Evolutionary conservation across 371 early-diverging fungal genomes (phyloP).

Genomic region (Amoeboradix gromovi): DNA sequence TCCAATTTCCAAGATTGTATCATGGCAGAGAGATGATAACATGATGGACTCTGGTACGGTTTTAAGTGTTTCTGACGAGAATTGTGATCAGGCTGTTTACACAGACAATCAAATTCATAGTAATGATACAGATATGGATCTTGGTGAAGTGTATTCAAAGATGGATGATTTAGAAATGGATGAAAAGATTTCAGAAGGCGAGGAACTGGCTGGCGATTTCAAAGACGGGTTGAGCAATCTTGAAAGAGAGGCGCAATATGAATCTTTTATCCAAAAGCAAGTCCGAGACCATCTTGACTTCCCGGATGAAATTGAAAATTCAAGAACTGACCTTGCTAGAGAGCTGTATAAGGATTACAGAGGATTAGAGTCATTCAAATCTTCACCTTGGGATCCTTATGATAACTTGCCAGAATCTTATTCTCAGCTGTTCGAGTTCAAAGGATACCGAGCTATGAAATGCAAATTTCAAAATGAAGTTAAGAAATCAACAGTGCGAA

Average conservation of each 20-base stretch:
- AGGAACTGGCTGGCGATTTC: slow-evolving; percentile 1
- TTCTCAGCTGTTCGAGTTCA: slow-evolving; percentile 48
- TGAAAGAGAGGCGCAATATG: slow-evolving; percentile 18
- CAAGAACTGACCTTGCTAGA: slow-evolving; percentile 46
- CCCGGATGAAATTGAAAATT: slow-evolving; percentile 87
- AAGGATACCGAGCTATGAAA: slow-evolving; percentile 45
- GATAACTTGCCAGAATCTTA: slow-evolving; percentile 85
- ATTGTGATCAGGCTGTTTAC: slow-evolving; percentile 22
- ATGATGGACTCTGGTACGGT: not conserved
- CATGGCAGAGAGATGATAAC: not conserved
- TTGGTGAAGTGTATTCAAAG: slow-evolving; percentile 24
- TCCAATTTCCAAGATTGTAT: slow-evolving; percentile 36
- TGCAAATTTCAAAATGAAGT: slow-evolving; percentile 3
- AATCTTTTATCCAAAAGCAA: slow-evolving; percentile 18
- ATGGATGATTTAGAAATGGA: slow-evolving; percentile 12
- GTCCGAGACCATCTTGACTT: slow-evolving; percentile 21
- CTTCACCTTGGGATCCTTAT: slow-evolving; percentile 86
- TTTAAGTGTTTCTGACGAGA: not conserved
- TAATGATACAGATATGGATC: slow-evolving; percentile 1
- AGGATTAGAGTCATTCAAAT: slow-evolving; percentile 65
- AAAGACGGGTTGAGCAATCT: slow-evolving; percentile 5
- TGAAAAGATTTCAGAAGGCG: slow-evolving; percentile 6
- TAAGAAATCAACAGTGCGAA: not conserved
- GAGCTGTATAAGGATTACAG: slow-evolving; percentile 65
- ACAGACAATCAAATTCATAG: slow-evolving; percentile 3